These are phyloP conservation scores for Candida sojae DNA, from an alignment of 1,139 yeast genomes.

Conservation along the genomic window DNA sequence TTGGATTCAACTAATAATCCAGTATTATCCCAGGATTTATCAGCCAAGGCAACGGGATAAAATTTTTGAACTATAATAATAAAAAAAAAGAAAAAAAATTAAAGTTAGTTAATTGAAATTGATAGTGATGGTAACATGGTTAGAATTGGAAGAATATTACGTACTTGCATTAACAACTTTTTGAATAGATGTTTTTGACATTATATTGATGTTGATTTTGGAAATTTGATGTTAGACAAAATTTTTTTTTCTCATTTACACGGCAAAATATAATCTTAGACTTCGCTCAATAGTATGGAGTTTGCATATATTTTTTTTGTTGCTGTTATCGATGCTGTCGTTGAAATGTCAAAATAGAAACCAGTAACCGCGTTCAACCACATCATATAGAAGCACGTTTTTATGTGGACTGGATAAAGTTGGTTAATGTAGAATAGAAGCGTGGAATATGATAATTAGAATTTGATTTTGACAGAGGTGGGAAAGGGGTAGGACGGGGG, in stretches of 20 bases:
- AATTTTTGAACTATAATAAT: constrained; percentile 55
- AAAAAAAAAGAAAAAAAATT: constrained; percentile 10
- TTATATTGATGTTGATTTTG: constrained; percentile 7
- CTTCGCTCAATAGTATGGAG: neutral
- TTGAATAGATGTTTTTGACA: constrained; percentile 44
- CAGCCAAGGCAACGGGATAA: constrained; percentile 78
- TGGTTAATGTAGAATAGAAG: too few relatives aligned
- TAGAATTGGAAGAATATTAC: constrained; percentile 14
- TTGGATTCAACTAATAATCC: constrained; percentile 77
- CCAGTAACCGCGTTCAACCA: too few relatives aligned
- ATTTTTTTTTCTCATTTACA: neutral
- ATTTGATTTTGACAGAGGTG: too few relatives aligned
- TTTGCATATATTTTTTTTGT: neutral
- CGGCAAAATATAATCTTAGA: neutral
- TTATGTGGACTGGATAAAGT: too few relatives aligned
- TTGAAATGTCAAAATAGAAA: too few relatives aligned
- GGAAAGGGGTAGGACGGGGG: too few relatives aligned
- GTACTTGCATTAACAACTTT: constrained; percentile 50
- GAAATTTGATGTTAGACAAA: neutral
- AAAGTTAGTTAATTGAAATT: neutral
- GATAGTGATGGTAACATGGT: neutral
- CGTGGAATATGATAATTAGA: too few relatives aligned
- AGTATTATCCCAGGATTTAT: constrained; percentile 89
- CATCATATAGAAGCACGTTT: too few relatives aligned
- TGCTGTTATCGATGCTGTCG: neutral